phyloP scores from a whole-genome alignment of 2,329 filamentous ascomycete species.

The Talaromyces sp. region DNA sequence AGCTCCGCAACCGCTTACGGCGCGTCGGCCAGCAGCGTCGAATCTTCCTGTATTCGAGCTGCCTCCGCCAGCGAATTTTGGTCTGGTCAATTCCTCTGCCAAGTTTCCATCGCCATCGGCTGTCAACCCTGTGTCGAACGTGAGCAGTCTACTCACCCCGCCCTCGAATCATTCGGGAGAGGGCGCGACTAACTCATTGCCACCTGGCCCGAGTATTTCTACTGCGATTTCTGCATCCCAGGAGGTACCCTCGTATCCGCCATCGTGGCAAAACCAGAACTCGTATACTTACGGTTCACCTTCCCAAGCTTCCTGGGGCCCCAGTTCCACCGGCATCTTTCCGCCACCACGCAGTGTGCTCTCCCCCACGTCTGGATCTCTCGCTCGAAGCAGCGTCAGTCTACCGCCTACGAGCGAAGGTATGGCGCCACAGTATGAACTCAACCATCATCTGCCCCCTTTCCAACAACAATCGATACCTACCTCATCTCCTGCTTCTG shows the following conservation, averaged over 20 bases:
- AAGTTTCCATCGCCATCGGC: constrained; percentile 50
- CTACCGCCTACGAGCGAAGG: constrained; percentile 62
- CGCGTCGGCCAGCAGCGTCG: constrained; percentile 67
- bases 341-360: constrained; percentile 53
- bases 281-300: constrained; percentile 53
- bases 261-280: constrained; percentile 62
- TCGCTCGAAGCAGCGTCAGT: constrained; percentile 54
- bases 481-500: constrained; percentile 51
- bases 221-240: constrained; percentile 30
- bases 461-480: constrained; percentile 59
- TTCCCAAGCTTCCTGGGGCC: constrained; percentile 48
- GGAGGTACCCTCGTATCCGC: constrained; percentile 47
- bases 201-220: constrained; percentile 55
- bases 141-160: constrained; percentile 63
- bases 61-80: constrained; percentile 56
- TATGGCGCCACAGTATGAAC: constrained; percentile 67
- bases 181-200: constrained; percentile 39
- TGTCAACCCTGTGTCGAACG: constrained; percentile 52
- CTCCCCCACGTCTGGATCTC: constrained; percentile 56
- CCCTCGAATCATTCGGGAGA: constrained; percentile 57
- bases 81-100: constrained; percentile 47
- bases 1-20: constrained; percentile 65
- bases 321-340: constrained; percentile 40
- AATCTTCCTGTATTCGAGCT: constrained; percentile 69
- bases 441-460: constrained; percentile 57